Evolutionary conservation across 768 basidiomycete genomes (phyloP), one percentile per base, ranked within the genome.

Genomic region (Leccinum variicolor): DNA sequence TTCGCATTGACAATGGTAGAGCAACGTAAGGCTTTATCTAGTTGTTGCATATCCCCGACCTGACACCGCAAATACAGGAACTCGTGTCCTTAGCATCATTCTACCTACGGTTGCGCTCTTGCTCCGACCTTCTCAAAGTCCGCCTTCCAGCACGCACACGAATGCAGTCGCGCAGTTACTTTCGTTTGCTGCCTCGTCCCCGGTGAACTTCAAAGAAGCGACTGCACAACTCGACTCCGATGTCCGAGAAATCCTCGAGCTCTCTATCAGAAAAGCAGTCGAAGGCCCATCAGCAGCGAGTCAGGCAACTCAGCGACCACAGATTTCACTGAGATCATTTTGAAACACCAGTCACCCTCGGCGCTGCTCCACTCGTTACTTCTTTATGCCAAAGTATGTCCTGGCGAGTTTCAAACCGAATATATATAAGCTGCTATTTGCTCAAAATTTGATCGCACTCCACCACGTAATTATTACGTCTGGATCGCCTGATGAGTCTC

Each of bases 141-240:
- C 79, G 0, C 70, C 80, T 3, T 68, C 80, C 0, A 73, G 76
- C 0, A 64, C 86, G 7, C 85, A 86, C 52, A 65, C 79, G 0
- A 81, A 85, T 57, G 84, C 85, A 3, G 79, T 91, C 21, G 69
- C 80, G 3, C 87, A 92, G 52, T 71, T 97, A 1, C 72, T 98
- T 28, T 73, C 78, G 2, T 86, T 91, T 56, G 94, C 94, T 0
- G 80, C 88, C 1, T 73, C 80, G 0, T 83, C 86, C 3, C 89
- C 95, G 0, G 68, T 75, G 4, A 82, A 88, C 13, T 98, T 98
- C 81, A 93, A 91, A 69, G 91, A 93, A 47, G 92, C 89, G 1
- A 87, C 90, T 3, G 79, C 76, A 9, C 84, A 81, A 50, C 77
- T 98, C 21, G 85, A 87, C 28, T 68, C 77, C 7, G 70, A 77